Evolutionary conservation across 495 filamentous ascomycete genomes (phyloP), one percentile per base, ranked within the genome.

Genomic region (Podospora fimiseda): DNA sequence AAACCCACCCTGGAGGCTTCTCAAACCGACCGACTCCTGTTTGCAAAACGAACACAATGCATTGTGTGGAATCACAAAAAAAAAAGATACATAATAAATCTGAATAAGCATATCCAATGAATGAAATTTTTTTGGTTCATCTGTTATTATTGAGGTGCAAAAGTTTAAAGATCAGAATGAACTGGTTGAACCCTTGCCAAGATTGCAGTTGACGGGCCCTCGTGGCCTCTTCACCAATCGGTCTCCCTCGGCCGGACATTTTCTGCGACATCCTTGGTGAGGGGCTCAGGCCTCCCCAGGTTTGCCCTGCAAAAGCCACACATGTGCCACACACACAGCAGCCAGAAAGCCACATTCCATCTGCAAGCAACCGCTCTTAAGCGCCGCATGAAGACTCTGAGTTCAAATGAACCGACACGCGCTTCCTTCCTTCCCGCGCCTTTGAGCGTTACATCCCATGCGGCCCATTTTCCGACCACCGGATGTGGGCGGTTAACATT

Each of bases 241-340:
- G 22, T 47, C 23, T 7, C 14, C 11, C 14, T 47, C 23, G 44
- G 44, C 22, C 44, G 21, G 44, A 47, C 20, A 16, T 30, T 47
- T 47, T 47, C 44, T 47, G 44, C 44, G 44, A 47, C 44, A 30
- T 30, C 11, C 27, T 33, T 5, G 27, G 27, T 33, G 27, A n/a
- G n/a, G n/a, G n/a, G n/a, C n/a, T n/a, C n/a, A n/a, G n/a, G n/a
- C n/a, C n/a, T n/a, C n/a, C n/a, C n/a, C n/a, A n/a, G n/a, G n/a
- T n/a, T n/a, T n/a, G n/a, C n/a, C n/a, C n/a, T n/a, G n/a, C n/a
- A n/a, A n/a, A n/a, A n/a, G n/a, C n/a, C n/a, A n/a, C n/a, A n/a
- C n/a, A n/a, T n/a, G n/a, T n/a, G n/a, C n/a, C n/a, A n/a, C n/a
- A n/a, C n/a, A n/a, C n/a, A n/a, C n/a, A n/a, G n/a, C n/a, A n/a